Evolutionary conservation across 148 eudicot species (phyloP).

Genomic region (Spergularia marina): DNA sequence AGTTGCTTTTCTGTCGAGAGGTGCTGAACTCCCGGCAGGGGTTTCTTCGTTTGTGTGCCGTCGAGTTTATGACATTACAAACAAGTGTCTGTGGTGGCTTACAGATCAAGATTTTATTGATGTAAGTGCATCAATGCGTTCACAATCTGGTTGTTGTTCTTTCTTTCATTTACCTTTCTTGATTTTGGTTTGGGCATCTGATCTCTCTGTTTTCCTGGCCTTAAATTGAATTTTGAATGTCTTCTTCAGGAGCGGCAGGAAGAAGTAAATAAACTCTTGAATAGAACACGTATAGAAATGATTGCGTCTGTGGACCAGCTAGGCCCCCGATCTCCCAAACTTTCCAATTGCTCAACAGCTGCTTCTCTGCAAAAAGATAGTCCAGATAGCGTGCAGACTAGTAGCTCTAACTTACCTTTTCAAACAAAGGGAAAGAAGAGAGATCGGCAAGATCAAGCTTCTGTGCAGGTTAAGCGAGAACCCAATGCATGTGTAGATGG

Average conservation of each 20-base stretch:
- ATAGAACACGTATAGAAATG: constrained; percentile 61
- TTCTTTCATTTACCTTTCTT: neutral
- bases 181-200: neutral
- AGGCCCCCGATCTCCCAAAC: constrained; percentile 68
- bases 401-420: constrained; percentile 40
- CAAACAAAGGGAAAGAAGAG: constrained; percentile 74
- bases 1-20: constrained; percentile 85
- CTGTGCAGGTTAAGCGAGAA: constrained; percentile 61
- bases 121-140: constrained; percentile 40
- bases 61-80: constrained; percentile 75
- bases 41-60: constrained; percentile 84
- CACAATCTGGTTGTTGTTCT: neutral
- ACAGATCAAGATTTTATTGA: constrained; percentile 73
- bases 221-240: neutral
- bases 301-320: constrained; percentile 47
- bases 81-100: constrained; percentile 88
- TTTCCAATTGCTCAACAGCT: constrained; percentile 47
- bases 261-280: constrained; percentile 66
- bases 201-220: neutral
- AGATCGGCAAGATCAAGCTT: constrained; percentile 55
- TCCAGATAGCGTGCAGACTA: constrained; percentile 56
- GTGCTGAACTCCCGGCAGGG: constrained; percentile 82
- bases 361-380: constrained; percentile 48
- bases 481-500: constrained; percentile 49
- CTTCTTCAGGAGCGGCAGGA: constrained; percentile 60